These are phyloP conservation scores for Eucalyptus regnans DNA, from an alignment of 345 rosid species.

Conservation along the genomic window DNA sequence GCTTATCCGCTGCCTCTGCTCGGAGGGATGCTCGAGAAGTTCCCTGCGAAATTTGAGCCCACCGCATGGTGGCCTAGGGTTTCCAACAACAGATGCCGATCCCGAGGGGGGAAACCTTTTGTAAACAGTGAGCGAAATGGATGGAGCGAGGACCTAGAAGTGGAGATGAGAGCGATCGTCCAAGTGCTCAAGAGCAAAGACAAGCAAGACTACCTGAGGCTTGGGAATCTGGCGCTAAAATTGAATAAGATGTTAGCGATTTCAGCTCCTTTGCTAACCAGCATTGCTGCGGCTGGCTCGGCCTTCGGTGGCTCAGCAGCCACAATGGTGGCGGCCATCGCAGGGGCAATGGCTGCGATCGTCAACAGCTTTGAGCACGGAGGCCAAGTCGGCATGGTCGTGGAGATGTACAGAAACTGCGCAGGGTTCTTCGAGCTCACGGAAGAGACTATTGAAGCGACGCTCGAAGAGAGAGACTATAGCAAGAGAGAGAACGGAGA, in stretches of 20 bases:
- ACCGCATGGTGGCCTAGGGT: conserved; percentile 19
- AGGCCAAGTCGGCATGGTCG: conserved; percentile 40
- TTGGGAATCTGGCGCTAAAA: conserved; percentile 26
- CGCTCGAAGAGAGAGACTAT: conserved; percentile 1
- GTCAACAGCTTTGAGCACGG: conserved; percentile 30
- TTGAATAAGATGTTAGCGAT: conserved; percentile 32
- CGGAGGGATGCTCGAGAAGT: conserved; percentile 26
- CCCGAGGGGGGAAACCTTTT: no score
- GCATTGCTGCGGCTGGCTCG: conserved; percentile 18
- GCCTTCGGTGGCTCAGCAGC: conserved; percentile 3
- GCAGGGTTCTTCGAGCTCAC: conserved; percentile 19
- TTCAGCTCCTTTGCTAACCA: conserved; percentile 23
- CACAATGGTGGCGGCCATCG: conserved; percentile 1
- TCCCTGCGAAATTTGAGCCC: conserved; percentile 9
- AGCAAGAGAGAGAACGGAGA: conserved; percentile 23
- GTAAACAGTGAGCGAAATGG: background rate
- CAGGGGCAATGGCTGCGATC: conserved; percentile 20
- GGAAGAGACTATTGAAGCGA: conserved; percentile 15
- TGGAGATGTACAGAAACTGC: conserved; percentile 48
- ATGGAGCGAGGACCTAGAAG: conserved; percentile 22
- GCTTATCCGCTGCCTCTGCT: conserved; percentile 33
- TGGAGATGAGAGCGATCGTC: conserved; percentile 22
- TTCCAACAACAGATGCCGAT: background rate
- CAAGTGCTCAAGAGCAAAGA: conserved; percentile 20
- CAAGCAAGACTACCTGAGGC: conserved; percentile 18